Percentiles rank a stretch among this genome's conserved stretches.
Conservation (phyloP, 2,329 filamentous ascomycete genomes). For the Akanthomyces lecanii region DNA sequence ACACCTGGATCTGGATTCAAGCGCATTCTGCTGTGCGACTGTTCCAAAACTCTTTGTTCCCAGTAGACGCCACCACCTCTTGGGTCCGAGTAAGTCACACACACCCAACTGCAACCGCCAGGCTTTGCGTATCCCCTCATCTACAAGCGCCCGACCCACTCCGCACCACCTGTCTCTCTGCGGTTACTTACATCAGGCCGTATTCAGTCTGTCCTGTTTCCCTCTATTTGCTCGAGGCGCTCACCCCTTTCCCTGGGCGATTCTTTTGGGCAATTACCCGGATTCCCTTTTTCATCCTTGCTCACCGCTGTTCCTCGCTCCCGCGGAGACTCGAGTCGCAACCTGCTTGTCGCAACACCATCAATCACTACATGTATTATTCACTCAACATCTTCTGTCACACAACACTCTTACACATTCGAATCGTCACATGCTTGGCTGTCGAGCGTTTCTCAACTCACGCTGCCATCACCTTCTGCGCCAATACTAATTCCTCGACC, state of each 20-base stretch:
- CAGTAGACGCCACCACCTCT: background rate
- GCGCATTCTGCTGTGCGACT: background rate
- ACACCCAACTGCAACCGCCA: slow-evolving; percentile 7
- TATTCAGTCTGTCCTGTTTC: slow-evolving; percentile 3
- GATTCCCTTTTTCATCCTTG: background rate
- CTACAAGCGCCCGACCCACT: slow-evolving; percentile 18
- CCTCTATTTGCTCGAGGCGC: background rate
- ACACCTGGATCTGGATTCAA: slow-evolving; percentile 5
- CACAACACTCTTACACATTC: background rate
- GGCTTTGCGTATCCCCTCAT: slow-evolving; percentile 16
- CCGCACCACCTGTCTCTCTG: slow-evolving; percentile 10
- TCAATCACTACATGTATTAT: background rate
- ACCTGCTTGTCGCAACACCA: background rate
- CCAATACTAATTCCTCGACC: background rate
- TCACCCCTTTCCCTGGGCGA: background rate
- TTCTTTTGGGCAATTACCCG: background rate
- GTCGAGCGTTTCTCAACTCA: background rate
- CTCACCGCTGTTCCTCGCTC: background rate
- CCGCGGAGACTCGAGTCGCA: background rate
- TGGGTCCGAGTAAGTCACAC: slow-evolving; percentile 12
- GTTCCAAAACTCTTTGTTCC: slow-evolving; percentile 6
- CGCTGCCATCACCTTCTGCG: background rate
- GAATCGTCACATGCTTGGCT: background rate
- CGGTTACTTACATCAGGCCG: slow-evolving; percentile 16
- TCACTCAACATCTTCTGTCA: slow-evolving; percentile 5